Evolutionary conservation across 2,329 filamentous ascomycete genomes (phyloP).

Genomic region (Colletotrichum tofieldiae): DNA sequence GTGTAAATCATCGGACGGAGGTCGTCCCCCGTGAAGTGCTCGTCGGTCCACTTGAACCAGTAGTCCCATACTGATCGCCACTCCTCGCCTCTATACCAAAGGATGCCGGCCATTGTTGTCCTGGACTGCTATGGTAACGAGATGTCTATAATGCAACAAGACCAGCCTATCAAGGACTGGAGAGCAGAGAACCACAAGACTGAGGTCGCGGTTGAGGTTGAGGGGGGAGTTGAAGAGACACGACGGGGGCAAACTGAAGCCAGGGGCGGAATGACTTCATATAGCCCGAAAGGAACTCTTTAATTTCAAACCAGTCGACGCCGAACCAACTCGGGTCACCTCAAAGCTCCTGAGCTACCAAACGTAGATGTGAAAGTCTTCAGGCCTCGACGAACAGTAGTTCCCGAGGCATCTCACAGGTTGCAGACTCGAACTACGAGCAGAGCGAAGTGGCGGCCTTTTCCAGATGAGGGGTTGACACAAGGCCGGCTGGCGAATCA

Average conservation of each 20-base stretch:
- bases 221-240: not conserved
- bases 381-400: not conserved
- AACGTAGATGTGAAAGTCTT: too few species aligned
- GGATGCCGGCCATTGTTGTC: conserved; percentile 33
- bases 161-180: not conserved
- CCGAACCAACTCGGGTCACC: not conserved
- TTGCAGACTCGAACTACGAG: not conserved
- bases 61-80: conserved; percentile 70
- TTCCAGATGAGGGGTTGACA: conserved; percentile 30
- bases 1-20: conserved; percentile 73
- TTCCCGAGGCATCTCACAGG: not conserved
- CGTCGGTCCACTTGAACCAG: conserved; percentile 77
- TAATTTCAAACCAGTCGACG: not conserved
- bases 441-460: conserved; percentile 30
- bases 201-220: not conserved
- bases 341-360: not conserved
- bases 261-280: conserved; percentile 26
- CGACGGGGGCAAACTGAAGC: conserved; percentile 13
- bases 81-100: conserved; percentile 40
- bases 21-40: conserved; percentile 74
- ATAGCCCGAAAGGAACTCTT: conserved; percentile 23
- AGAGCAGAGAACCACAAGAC: not conserved
- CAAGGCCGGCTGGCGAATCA: conserved; percentile 18
- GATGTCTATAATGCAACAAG: not conserved
- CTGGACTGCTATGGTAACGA: not conserved